These are phyloP conservation scores for Pichia rugopelliculosa DNA, from an alignment of 805 yeast genomes.

Conservation along the genomic window DNA sequence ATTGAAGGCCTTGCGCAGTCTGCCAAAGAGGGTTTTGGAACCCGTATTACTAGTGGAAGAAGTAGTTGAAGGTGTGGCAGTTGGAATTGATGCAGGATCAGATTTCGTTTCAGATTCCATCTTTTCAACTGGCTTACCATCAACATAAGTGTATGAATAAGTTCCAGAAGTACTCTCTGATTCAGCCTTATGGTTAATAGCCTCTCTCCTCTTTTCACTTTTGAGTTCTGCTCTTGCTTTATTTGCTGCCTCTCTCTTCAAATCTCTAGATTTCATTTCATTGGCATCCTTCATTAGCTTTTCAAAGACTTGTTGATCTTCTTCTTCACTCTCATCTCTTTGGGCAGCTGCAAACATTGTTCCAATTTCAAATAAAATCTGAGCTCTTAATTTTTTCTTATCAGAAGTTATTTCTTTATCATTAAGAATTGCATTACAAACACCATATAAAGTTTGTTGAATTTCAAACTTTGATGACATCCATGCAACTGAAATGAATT, in stretches of 20 bases:
- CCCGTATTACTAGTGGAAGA: not conserved
- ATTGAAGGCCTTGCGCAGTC: slow-evolving; percentile 8
- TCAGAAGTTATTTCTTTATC: slow-evolving; percentile 45
- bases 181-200: not conserved
- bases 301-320: slow-evolving; percentile 64
- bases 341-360: slow-evolving; percentile 50
- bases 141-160: not conserved
- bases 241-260: slow-evolving; percentile 18
- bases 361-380: slow-evolving; percentile 53
- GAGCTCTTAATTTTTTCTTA: slow-evolving; percentile 53
- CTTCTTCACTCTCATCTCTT: slow-evolving; percentile 66
- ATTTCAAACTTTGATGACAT: slow-evolving; percentile 74
- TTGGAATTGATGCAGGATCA: not conserved
- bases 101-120: not conserved
- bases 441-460: slow-evolving; percentile 61
- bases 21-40: not conserved
- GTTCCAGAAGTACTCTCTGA: not conserved
- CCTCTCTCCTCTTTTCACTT: slow-evolving; percentile 5
- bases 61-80: not conserved
- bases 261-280: slow-evolving; percentile 23
- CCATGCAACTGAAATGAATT: slow-evolving; percentile 81
- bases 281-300: slow-evolving; percentile 36
- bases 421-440: slow-evolving; percentile 57
- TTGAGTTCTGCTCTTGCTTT: slow-evolving; percentile 15
- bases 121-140: not conserved